Evolutionary conservation across 2,329 filamentous ascomycete species (phyloP).

Genomic region (Blastomyces percursus): DNA sequence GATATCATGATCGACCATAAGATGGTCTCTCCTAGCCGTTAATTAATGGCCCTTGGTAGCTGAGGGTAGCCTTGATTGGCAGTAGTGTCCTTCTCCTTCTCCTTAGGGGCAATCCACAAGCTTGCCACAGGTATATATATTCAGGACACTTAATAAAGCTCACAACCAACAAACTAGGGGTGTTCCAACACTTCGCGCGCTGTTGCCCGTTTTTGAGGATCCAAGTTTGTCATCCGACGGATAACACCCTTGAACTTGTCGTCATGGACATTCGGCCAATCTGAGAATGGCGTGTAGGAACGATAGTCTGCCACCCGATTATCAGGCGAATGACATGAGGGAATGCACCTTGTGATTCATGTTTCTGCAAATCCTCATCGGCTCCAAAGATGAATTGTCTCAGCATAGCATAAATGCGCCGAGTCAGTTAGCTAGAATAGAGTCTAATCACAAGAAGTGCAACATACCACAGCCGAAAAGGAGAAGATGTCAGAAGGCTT

Average conservation of each 20-base stretch:
- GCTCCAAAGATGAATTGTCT: slow-evolving; percentile 34
- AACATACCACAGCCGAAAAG: slow-evolving; percentile 22
- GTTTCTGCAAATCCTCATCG: slow-evolving; percentile 25
- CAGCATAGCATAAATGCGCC: slow-evolving; percentile 39
- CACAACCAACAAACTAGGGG: slow-evolving; percentile 18
- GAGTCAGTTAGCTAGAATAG: slow-evolving; percentile 11
- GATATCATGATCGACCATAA: too few species aligned
- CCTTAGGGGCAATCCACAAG: too few species aligned
- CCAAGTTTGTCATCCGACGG: slow-evolving; percentile 19
- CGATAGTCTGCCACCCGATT: slow-evolving; percentile 21
- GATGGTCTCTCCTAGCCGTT: too few species aligned
- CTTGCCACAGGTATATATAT: too few species aligned
- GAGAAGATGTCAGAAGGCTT: slow-evolving; percentile 27
- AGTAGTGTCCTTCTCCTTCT: too few species aligned
- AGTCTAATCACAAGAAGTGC: not conserved
- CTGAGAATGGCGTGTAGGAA: slow-evolving; percentile 24
- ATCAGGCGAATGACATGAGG: slow-evolving; percentile 29
- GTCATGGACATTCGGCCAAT: slow-evolving; percentile 22
- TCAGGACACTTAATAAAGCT: too few species aligned
- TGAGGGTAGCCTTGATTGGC: too few species aligned
- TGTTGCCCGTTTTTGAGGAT: slow-evolving; percentile 22
- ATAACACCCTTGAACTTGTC: slow-evolving; percentile 23
- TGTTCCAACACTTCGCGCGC: slow-evolving; percentile 23
- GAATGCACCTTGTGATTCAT: slow-evolving; percentile 27
- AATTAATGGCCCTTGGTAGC: too few species aligned